Base-by-base conservation (phyloP, 2,329 filamentous ascomycete species). In the Claviceps arundinis region DNA sequence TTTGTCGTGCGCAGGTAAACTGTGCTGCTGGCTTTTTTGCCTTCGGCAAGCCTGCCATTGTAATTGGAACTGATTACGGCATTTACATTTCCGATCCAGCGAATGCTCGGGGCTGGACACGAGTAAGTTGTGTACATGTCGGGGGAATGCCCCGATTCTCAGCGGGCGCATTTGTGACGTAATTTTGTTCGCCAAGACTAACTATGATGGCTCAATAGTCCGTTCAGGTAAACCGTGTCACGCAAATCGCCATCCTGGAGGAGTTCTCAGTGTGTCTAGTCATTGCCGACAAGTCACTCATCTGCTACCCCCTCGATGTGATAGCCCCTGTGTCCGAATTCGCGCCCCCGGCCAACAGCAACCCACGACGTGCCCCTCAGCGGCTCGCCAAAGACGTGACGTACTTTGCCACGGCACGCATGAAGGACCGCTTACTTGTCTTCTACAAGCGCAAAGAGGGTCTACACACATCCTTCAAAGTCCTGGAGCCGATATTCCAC, bases 371-470 rank as follows among this genome's bases (percentile, higher is more conserved):
- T 56, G 89, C 93, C n/a, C 93, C 93, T 0, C 91, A 97, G 65
- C 89, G 91, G 60, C 77, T 98, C 37, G 86, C 85, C 57, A 87
- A 93, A 64, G 93, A 98, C 63, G 90, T 98, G 19, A 87, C 90
- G 14, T 98, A 97, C 74, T 98, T 98, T 66, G 88, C 89, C 16
- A 93, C 89, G 1, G 93, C 91, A 9, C 82, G 87, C 54, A 96
- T 98, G 90, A 98, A 98, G 73, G 93, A 98, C 55, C 82, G 93
- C 7, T 90, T 86, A 58, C 74, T 98, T 7, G 82, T 98, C 30
- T 91, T 98, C 67, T 98, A 97, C 77, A 97, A 97, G 72, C 94
- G 94, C 65, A 87, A 89, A 56, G 93, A 97, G 65, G 85, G 85
- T 30, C 76, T 96, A 55, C 88, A 90, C 61, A 96, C 89, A 24